phyloP scores from a whole-genome alignment of 179 eudicot genomes.

The Corrigiola litoralis region DNA sequence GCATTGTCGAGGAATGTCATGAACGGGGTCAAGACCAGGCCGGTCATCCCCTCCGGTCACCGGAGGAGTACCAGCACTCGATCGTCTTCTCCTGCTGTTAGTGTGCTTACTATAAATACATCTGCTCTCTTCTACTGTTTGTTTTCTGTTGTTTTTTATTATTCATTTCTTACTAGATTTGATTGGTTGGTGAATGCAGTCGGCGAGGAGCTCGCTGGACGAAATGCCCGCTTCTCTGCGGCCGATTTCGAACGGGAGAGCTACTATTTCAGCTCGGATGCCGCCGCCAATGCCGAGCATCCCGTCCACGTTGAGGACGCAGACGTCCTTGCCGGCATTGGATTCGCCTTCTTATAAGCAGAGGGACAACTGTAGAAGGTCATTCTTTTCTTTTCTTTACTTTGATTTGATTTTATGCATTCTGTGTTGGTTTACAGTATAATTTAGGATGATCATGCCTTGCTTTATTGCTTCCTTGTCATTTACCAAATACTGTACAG shows the following conservation, averaged over 20 bases:
- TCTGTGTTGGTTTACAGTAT: too few relatives aligned
- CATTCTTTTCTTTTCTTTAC: not conserved
- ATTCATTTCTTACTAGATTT: too few relatives aligned
- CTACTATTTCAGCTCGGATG: conserved; percentile 34
- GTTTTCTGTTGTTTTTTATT: not conserved
- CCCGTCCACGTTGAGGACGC: conserved; percentile 54
- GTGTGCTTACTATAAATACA: too few relatives aligned
- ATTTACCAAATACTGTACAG: too few relatives aligned
- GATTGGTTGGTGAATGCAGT: conserved; percentile 28
- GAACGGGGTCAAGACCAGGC: conserved; percentile 12
- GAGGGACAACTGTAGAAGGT: conserved; percentile 51
- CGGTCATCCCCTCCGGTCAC: conserved; percentile 18
- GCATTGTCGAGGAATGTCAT: conserved; percentile 34
- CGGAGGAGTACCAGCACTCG: conserved; percentile 10
- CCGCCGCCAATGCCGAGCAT: conserved; percentile 16
- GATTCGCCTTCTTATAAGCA: conserved; percentile 60
- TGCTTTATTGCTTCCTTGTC: too few relatives aligned
- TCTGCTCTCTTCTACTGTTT: not conserved
- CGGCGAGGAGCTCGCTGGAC: conserved; percentile 41
- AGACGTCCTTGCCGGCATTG: conserved; percentile 58
- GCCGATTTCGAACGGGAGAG: conserved; percentile 45
- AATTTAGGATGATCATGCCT: too few relatives aligned
- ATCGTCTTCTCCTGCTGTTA: conserved; percentile 61
- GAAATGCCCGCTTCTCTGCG: conserved; percentile 35
- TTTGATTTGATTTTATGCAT: not conserved